A percentile compares a stretch with the other conserved stretches of the same genome.
Evolutionary conservation across 768 basidiomycete genomes (phyloP).

Genomic region (Pleurotus platypus): DNA sequence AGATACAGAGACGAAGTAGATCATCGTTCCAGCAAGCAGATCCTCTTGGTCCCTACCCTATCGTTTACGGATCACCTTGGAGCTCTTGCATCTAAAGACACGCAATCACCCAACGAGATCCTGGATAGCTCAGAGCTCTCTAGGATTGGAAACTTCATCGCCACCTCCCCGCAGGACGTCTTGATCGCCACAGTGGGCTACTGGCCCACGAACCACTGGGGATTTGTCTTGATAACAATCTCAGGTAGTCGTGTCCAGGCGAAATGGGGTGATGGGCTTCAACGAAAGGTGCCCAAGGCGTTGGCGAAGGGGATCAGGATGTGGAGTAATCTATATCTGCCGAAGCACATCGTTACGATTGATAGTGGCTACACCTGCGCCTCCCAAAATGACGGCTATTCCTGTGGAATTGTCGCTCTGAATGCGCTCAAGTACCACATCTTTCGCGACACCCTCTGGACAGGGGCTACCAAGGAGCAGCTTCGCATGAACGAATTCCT

Average conservation of each 20-base stretch:
- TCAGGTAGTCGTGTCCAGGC: neutral
- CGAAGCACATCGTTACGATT: neutral
- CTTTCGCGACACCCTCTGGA: neutral
- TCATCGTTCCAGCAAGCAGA: neutral
- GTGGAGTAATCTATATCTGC: neutral
- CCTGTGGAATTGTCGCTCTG: neutral
- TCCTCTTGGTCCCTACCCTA: neutral
- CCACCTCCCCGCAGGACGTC: neutral
- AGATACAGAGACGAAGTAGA: neutral
- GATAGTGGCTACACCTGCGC: neutral
- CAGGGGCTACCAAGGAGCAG: neutral
- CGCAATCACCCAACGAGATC: neutral
- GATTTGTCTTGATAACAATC: conserved; percentile 3
- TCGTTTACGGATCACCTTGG: neutral
- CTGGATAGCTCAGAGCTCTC: neutral
- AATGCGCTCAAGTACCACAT: neutral
- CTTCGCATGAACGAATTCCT: neutral
- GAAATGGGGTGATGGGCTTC: conserved; percentile 8
- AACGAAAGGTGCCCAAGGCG: neutral
- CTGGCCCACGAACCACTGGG: conserved; percentile 9
- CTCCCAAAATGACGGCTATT: neutral
- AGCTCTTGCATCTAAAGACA: neutral
- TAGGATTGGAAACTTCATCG: neutral
- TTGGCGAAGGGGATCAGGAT: neutral
- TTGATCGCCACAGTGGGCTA: neutral